Evolutionary conservation across 768 basidiomycete species (phyloP).

Genomic region (Russula ochroleuca): DNA sequence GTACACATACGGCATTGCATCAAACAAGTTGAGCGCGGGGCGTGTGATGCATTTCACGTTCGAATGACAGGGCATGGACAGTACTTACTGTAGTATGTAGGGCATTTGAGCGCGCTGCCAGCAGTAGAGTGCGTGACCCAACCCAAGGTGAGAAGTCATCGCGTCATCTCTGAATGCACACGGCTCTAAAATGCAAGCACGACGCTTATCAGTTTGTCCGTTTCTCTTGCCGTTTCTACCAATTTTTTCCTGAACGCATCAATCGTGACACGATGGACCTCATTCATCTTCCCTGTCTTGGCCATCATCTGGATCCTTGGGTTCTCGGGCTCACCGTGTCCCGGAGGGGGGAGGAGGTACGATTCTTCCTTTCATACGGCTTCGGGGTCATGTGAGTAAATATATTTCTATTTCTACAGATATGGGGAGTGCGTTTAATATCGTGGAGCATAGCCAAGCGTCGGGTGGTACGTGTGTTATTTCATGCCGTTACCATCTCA

Average conservation of each 20-base stretch:
- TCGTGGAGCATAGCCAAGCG: conserved; percentile 81
- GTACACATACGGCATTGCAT: too few relatives aligned
- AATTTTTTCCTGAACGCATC: conserved; percentile 72
- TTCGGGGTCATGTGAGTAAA: conserved; percentile 3
- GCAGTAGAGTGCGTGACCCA: too few relatives aligned
- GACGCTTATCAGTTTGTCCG: conserved; percentile 46
- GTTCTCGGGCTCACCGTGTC: conserved; percentile 54
- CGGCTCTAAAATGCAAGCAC: conserved; percentile 1
- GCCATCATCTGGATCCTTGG: conserved; percentile 68
- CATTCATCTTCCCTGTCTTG: conserved; percentile 74
- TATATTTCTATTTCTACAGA: conserved; percentile 32
- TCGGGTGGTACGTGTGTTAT: conserved; percentile 51
- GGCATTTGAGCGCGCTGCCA: too few relatives aligned
- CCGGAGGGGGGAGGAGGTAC: conserved; percentile 49
- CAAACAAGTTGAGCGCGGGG: too few relatives aligned
- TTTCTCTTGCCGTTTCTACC: too few relatives aligned
- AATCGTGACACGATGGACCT: conserved; percentile 72
- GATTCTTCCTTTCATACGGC: conserved; percentile 30
- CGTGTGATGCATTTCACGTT: too few relatives aligned
- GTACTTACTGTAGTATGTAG: too few relatives aligned
- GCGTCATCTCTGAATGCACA: not conserved
- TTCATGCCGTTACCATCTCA: conserved; percentile 1
- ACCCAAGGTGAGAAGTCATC: conserved; percentile 42
- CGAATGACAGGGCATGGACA: too few relatives aligned
- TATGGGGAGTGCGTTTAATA: conserved; percentile 56